phyloP scores from a whole-genome alignment of 805 yeast species.

The Ogataea methylovora region DNA sequence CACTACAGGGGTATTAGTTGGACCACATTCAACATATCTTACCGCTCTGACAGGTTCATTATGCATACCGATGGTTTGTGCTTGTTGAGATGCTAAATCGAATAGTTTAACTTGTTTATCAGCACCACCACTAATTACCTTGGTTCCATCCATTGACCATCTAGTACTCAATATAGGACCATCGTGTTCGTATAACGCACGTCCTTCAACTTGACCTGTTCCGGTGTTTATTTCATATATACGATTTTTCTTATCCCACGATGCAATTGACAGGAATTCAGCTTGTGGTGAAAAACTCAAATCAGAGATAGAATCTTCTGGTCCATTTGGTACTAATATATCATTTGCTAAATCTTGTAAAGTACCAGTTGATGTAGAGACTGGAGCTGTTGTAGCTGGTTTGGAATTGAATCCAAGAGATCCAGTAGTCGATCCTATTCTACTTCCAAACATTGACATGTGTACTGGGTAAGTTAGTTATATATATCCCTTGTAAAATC shows the following conservation, averaged over 20 bases:
- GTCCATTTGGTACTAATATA: conserved; percentile 64
- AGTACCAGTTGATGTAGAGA: conserved; percentile 34
- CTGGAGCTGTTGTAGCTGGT: conserved; percentile 10
- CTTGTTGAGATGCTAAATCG: conserved; percentile 77
- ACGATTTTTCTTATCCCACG: conserved; percentile 95
- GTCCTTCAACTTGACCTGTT: conserved; percentile 74
- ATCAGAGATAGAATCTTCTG: conserved; percentile 87
- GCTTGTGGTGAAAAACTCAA: conserved; percentile 81
- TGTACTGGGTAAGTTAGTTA: no score
- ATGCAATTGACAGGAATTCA: conserved; percentile 71
- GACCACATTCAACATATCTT: conserved; percentile 76
- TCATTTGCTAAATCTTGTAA: conserved; percentile 64
- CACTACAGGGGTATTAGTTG: conserved; percentile 71
- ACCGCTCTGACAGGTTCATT: conserved; percentile 72
- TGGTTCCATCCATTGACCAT: conserved; percentile 83
- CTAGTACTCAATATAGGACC: conserved; percentile 79
- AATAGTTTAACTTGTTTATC: conserved; percentile 82
- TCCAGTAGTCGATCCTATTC: not conserved
- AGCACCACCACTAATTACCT: conserved; percentile 82
- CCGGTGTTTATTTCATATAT: conserved; percentile 76
- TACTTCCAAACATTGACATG: not conserved
- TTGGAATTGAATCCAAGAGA: not conserved
- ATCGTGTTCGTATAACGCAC: conserved; percentile 84
- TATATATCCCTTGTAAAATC: no score
- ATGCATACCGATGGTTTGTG: conserved; percentile 80